Conservation (phyloP, 805 yeast species). For the Vanderwaltozyma verrucispora region DNA sequence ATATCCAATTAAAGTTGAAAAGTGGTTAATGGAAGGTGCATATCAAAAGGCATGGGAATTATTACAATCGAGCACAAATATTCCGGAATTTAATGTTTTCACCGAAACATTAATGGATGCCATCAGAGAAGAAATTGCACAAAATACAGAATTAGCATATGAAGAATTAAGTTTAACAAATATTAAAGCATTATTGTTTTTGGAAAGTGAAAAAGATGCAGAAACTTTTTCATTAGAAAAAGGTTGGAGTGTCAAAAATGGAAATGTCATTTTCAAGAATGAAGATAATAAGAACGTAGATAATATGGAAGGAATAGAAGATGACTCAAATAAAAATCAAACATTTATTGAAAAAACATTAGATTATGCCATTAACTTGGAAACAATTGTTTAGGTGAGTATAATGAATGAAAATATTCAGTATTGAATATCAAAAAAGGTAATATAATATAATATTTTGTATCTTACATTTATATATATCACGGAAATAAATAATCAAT, state of each 20-base stretch:
- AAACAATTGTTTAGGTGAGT: constrained; percentile 79
- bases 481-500: too few species aligned
- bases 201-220: constrained; percentile 46
- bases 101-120: constrained; percentile 67
- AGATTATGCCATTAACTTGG: constrained; percentile 82
- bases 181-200: constrained; percentile 70
- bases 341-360: constrained; percentile 57
- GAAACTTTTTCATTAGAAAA: constrained; percentile 42
- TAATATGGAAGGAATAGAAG: constrained; percentile 31
- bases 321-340: constrained; percentile 9
- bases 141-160: constrained; percentile 74
- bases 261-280: constrained; percentile 38
- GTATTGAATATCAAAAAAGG: too few species aligned
- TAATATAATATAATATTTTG: too few species aligned
- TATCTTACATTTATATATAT: too few species aligned
- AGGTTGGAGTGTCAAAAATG: constrained; percentile 48
- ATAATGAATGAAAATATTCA: too few species aligned
- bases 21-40: constrained; percentile 93
- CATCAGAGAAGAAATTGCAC: constrained; percentile 77
- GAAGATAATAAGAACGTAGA: too few species aligned
- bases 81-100: constrained; percentile 70
- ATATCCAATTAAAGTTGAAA: constrained; percentile 83
- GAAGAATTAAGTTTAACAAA: constrained; percentile 66
- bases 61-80: constrained; percentile 33
- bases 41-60: constrained; percentile 85